Percentiles rank a stretch among this genome's conserved stretches.
Evolutionary conservation across 2,329 filamentous ascomycete species (phyloP).

Genomic region (Fusarium sp.): DNA sequence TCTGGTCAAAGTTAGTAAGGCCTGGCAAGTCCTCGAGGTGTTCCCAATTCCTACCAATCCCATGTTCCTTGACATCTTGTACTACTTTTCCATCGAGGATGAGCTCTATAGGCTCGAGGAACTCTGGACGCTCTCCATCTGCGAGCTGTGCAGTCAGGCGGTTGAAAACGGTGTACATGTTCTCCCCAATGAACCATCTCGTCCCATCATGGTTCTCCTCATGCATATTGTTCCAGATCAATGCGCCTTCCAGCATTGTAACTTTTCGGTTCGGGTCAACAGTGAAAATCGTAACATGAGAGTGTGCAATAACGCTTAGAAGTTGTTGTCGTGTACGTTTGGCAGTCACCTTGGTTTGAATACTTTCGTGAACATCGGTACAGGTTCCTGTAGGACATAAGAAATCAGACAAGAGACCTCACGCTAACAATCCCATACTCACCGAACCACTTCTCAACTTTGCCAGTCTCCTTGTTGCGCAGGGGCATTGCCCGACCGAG

Average conservation of each 20-base stretch:
- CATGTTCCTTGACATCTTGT: constrained; percentile 72
- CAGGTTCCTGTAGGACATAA: constrained; percentile 61
- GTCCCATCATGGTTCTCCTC: constrained; percentile 52
- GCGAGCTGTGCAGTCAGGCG: constrained; percentile 55
- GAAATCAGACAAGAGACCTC: background rate
- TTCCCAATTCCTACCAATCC: constrained; percentile 54
- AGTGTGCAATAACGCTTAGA: constrained; percentile 76
- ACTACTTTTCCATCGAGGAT: constrained; percentile 68
- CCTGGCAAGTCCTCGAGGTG: background rate
- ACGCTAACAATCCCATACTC: constrained; percentile 38
- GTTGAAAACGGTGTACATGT: constrained; percentile 72
- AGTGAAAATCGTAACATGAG: constrained; percentile 79
- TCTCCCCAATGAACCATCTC: constrained; percentile 65
- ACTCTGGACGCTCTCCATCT: constrained; percentile 56
- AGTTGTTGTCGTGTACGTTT: constrained; percentile 75
- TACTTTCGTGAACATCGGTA: constrained; percentile 80
- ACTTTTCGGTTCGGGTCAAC: constrained; percentile 69
- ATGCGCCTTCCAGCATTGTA: constrained; percentile 74
- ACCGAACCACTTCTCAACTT: constrained; percentile 82
- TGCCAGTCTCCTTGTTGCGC: constrained; percentile 69
- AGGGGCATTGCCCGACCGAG: constrained; percentile 76
- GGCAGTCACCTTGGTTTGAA: constrained; percentile 72
- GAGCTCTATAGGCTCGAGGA: constrained; percentile 67
- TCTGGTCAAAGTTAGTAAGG: constrained; percentile 48
- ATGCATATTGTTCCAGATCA: constrained; percentile 62